phyloP scores from a whole-genome alignment of 2,329 filamentous ascomycete genomes.

The Monosporascus cannonballus region DNA sequence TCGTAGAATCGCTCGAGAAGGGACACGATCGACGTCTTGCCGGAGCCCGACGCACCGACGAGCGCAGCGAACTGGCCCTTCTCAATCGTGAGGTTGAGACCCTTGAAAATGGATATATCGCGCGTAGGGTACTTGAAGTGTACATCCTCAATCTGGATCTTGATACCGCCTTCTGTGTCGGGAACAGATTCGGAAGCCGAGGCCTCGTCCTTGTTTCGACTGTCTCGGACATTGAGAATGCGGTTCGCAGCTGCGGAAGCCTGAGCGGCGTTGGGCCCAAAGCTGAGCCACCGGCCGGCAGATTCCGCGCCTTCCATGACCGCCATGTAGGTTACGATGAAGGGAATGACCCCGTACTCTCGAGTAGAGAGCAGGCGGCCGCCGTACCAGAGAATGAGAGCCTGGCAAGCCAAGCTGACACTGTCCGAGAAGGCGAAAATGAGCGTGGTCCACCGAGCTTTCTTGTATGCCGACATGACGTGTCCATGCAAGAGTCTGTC shows the following conservation, averaged over 20 bases:
- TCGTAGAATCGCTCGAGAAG: conserved; percentile 65
- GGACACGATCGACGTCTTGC: conserved; percentile 63
- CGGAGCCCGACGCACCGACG: conserved; percentile 62
- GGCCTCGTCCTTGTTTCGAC: no score
- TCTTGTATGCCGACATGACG: conserved; percentile 49
- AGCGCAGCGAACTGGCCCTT: conserved; percentile 62
- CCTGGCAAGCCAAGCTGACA: conserved; percentile 53
- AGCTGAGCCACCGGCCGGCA: conserved; percentile 57
- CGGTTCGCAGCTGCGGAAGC: conserved; percentile 48
- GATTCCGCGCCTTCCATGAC: conserved; percentile 59
- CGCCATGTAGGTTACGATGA: conserved; percentile 54
- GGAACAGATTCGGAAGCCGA: conserved; percentile 24
- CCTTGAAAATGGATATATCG: conserved; percentile 48
- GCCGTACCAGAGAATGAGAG: conserved; percentile 59
- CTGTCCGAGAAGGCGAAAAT: conserved; percentile 63
- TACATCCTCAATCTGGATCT: conserved; percentile 46
- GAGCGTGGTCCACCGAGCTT: conserved; percentile 53
- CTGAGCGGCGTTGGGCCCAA: conserved; percentile 54
- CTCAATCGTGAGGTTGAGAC: conserved; percentile 53
- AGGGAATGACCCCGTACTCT: conserved; percentile 38
- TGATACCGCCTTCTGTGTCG: conserved; percentile 38
- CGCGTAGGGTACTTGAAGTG: conserved; percentile 53
- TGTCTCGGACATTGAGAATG: conserved; percentile 43
- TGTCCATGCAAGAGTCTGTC: conserved; percentile 49
- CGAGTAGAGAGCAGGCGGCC: conserved; percentile 44